Evolutionary conservation across 305 asterid genomes (phyloP).

Genomic region (Solanum aculeatissimum): DNA sequence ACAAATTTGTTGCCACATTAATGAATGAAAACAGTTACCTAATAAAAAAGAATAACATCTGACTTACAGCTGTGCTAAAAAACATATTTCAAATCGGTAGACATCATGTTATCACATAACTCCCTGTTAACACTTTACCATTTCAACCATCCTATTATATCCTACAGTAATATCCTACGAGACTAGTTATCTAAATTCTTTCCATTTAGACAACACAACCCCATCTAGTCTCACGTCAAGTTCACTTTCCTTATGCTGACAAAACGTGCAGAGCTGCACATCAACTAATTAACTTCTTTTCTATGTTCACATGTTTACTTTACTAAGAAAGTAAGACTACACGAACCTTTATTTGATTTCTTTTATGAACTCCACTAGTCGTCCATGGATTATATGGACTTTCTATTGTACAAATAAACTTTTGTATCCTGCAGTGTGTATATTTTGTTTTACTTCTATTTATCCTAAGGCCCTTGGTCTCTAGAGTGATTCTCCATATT

Average conservation of each 20-base stretch:
- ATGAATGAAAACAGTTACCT: background rate
- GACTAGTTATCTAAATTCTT: background rate
- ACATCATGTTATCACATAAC: background rate
- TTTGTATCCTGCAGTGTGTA: background rate
- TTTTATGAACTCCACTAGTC: background rate
- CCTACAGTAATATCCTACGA: background rate
- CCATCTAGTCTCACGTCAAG: background rate
- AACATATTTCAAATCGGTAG: background rate
- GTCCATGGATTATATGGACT: background rate
- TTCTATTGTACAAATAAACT: background rate
- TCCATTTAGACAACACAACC: background rate
- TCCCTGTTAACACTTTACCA: background rate
- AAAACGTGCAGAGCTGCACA: background rate
- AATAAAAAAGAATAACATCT: background rate
- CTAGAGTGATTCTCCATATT: background rate
- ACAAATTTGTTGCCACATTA: background rate
- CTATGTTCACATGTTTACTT: background rate
- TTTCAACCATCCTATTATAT: background rate
- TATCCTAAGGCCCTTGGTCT: background rate
- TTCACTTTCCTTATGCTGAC: background rate
- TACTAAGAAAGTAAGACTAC: background rate
- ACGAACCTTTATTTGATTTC: background rate
- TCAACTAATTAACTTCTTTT: background rate
- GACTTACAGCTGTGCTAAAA: background rate
- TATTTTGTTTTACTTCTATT: background rate